These are phyloP conservation scores for Echites panduratus DNA, from an alignment of 257 asterid species.

Conservation along the genomic window DNA sequence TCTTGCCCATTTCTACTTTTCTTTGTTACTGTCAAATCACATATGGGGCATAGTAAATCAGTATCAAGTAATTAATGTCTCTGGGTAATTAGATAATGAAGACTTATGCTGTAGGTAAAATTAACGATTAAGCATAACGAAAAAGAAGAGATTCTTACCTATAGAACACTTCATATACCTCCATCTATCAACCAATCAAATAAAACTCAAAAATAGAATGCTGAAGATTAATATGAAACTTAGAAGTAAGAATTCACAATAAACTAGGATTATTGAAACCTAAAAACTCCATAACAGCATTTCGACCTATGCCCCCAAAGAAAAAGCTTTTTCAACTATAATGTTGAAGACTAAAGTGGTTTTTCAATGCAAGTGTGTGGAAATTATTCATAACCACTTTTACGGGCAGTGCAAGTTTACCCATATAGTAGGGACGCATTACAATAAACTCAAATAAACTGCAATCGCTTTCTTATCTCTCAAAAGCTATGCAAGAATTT, in stretches of 20 bases:
- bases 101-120: not conserved
- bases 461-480: not conserved
- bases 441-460: not conserved
- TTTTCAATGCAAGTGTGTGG: not conserved
- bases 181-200: not conserved
- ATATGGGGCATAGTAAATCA: not conserved
- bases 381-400: too few relatives aligned
- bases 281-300: not conserved
- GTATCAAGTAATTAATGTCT: not conserved
- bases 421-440: not conserved
- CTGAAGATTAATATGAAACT: too few relatives aligned
- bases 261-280: not conserved
- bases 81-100: not conserved
- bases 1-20: constrained; percentile 67
- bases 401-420: too few relatives aligned
- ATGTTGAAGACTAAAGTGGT: not conserved
- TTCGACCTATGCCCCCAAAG: not conserved
- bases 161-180: not conserved
- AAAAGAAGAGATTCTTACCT: not conserved
- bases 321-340: not conserved
- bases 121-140: not conserved
- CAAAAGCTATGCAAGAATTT: too few relatives aligned
- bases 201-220: not conserved
- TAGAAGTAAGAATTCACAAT: not conserved
- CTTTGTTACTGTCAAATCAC: not conserved